Conservation (phyloP, 1,284 basidiomycete genomes). For the Trametes polyzona region DNA sequence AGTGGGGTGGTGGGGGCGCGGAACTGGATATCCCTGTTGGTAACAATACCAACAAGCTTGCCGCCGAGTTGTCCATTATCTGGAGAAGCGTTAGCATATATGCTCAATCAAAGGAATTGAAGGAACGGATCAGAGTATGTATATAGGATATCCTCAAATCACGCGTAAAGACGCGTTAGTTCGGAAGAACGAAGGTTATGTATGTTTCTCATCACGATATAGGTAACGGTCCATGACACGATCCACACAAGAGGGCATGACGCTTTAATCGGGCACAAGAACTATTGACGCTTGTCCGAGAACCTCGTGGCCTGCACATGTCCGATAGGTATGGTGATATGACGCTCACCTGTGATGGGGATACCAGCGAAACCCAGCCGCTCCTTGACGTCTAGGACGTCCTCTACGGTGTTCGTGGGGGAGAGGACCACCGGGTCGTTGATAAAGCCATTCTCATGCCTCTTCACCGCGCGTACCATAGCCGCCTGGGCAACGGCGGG, state of each 20-base stretch:
- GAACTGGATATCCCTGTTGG: slow-evolving; percentile 96
- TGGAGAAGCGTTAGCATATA: slow-evolving; percentile 38
- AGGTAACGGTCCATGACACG: not conserved
- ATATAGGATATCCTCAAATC: slow-evolving; percentile 64
- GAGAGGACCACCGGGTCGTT: slow-evolving; percentile 90
- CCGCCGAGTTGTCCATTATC: slow-evolving; percentile 88
- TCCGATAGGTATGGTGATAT: not conserved
- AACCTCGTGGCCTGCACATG: not conserved
- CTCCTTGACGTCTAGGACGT: slow-evolving; percentile 94
- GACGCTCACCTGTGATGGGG: slow-evolving; percentile 88
- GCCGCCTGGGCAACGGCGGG: slow-evolving; percentile 86
- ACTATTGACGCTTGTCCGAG: not conserved
- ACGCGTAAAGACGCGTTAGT: slow-evolving; percentile 68
- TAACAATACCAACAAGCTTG: slow-evolving; percentile 96
- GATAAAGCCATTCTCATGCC: slow-evolving; percentile 99
- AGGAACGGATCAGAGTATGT: slow-evolving; percentile 31
- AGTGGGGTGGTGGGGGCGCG: slow-evolving; percentile 72
- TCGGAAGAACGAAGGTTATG: slow-evolving; percentile 91
- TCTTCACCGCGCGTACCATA: slow-evolving; percentile 98
- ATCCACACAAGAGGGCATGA: too few relatives aligned
- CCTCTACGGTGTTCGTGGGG: slow-evolving; percentile 80
- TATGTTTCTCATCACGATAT: slow-evolving; percentile 49
- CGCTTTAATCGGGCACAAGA: not conserved
- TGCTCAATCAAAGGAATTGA: not conserved
- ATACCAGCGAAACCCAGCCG: slow-evolving; percentile 96